Percentiles rank a stretch among this genome's conserved stretches.
Conservation (phyloP, 2,329 filamentous ascomycete genomes). For the Diplodia corticola region DNA sequence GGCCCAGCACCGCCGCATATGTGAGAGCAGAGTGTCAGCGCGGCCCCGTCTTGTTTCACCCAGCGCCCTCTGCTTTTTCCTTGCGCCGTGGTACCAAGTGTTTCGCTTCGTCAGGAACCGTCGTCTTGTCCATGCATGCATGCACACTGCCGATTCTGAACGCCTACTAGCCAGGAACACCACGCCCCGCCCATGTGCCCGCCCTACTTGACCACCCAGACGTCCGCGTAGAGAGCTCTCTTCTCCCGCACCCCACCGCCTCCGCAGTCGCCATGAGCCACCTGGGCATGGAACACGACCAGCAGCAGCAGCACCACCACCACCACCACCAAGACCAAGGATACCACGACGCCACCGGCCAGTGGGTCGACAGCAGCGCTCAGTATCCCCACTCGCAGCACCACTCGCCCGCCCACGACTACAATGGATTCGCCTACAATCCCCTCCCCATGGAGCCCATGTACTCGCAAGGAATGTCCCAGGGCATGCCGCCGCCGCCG, state of each 20-base stretch:
- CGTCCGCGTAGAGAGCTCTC: conserved; percentile 32
- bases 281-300: conserved; percentile 45
- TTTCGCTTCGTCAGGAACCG: conserved; percentile 39
- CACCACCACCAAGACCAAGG: conserved; percentile 24
- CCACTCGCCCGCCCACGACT: conserved; percentile 43
- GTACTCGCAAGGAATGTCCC: conserved; percentile 27
- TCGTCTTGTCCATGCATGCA: conserved; percentile 40
- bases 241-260: conserved; percentile 25
- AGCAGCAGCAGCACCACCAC: conserved; percentile 30
- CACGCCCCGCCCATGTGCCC: conserved; percentile 27
- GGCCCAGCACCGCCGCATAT: conserved; percentile 17
- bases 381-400: conserved; percentile 38
- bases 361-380: conserved; percentile 36
- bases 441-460: conserved; percentile 44
- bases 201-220: conserved; percentile 32
- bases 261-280: conserved; percentile 39
- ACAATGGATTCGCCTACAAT: conserved; percentile 41
- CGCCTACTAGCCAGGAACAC: conserved; percentile 21
- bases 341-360: conserved; percentile 35
- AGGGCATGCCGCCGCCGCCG: conserved; percentile 38
- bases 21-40: conserved; percentile 17
- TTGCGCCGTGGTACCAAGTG: conserved; percentile 24
- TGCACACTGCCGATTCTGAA: conserved; percentile 36
- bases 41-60: conserved; percentile 23
- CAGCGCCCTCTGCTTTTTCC: conserved; percentile 15